phyloP scores from a whole-genome alignment of 257 asterid species.

The Avicennia marina region DNA sequence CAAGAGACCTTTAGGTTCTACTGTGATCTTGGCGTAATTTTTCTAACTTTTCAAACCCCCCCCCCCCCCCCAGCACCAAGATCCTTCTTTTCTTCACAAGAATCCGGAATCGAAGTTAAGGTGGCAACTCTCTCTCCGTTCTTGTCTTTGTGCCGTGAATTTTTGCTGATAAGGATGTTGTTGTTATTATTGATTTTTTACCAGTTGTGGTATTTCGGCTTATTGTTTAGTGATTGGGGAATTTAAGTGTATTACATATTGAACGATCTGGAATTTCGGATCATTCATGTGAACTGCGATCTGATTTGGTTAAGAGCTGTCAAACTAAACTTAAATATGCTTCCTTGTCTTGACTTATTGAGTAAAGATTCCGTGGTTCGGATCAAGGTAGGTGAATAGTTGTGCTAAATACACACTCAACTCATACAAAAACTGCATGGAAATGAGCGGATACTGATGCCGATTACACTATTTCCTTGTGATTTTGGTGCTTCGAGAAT shows the following conservation, averaged over 20 bases:
- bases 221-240: not conserved
- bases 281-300: constrained; percentile 2
- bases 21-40: no score
- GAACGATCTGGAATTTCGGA: not conserved
- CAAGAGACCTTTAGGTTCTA: no score
- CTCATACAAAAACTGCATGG: no score
- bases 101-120: constrained; percentile 11
- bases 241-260: not conserved
- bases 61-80: not conserved
- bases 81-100: constrained; percentile 5
- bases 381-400: no score
- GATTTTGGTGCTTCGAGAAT: no score
- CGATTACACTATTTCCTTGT: no score
- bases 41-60: no score
- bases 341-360: not conserved
- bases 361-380: no score
- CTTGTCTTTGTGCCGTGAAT: no score
- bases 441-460: no score
- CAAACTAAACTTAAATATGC: not conserved
- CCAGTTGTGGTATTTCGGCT: constrained; percentile 1
- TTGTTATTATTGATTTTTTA: not conserved
- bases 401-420: no score
- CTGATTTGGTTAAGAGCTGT: constrained; percentile 13
- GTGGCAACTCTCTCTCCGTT: not conserved
- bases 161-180: not conserved